Percentiles rank a stretch among this genome's conserved stretches.
Evolutionary conservation across 352 stramenopile genomes (phyloP).

Genomic region (Thalassiosira oceanica): DNA sequence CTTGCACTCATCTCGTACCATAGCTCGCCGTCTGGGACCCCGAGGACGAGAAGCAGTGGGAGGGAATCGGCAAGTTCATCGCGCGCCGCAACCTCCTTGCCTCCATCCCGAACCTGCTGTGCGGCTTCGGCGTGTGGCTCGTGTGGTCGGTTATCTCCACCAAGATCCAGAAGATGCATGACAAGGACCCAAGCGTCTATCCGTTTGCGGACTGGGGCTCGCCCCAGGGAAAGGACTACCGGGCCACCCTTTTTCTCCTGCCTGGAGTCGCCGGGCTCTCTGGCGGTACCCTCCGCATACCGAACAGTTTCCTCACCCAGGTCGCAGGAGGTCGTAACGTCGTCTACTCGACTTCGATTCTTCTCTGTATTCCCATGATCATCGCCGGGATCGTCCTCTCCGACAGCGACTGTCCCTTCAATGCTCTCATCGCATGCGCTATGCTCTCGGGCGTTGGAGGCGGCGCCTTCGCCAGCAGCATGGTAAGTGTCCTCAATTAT

Average conservation of each 20-base stretch:
- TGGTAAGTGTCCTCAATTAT: no score
- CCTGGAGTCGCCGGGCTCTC: slow-evolving; percentile 29
- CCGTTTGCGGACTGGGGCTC: slow-evolving; percentile 28
- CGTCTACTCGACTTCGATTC: slow-evolving; percentile 22
- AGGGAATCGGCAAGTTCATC: slow-evolving; percentile 18
- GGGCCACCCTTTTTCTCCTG: slow-evolving; percentile 21
- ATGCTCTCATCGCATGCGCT: slow-evolving; percentile 9
- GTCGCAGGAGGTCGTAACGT: slow-evolving; percentile 31
- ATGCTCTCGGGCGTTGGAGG: slow-evolving; percentile 30
- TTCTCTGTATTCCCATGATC: slow-evolving; percentile 35
- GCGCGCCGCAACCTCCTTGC: slow-evolving; percentile 24
- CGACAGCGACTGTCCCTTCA: slow-evolving; percentile 15
- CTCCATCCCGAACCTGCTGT: slow-evolving; percentile 30
- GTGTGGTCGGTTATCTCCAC: slow-evolving; percentile 32
- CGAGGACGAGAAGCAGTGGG: slow-evolving; percentile 38
- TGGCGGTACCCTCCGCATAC: slow-evolving; percentile 39
- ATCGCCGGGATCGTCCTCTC: slow-evolving; percentile 20
- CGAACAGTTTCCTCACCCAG: slow-evolving; percentile 39
- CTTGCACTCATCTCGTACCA: neutral
- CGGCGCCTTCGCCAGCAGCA: slow-evolving; percentile 29
- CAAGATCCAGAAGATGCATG: slow-evolving; percentile 42
- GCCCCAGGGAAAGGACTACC: slow-evolving; percentile 20
- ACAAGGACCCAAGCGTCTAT: slow-evolving; percentile 24
- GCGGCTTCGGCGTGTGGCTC: slow-evolving; percentile 32
- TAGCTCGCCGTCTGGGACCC: slow-evolving; percentile 8